Conservation (phyloP, 2,329 filamentous ascomycete species). For the Juglanconis oblonga region DNA sequence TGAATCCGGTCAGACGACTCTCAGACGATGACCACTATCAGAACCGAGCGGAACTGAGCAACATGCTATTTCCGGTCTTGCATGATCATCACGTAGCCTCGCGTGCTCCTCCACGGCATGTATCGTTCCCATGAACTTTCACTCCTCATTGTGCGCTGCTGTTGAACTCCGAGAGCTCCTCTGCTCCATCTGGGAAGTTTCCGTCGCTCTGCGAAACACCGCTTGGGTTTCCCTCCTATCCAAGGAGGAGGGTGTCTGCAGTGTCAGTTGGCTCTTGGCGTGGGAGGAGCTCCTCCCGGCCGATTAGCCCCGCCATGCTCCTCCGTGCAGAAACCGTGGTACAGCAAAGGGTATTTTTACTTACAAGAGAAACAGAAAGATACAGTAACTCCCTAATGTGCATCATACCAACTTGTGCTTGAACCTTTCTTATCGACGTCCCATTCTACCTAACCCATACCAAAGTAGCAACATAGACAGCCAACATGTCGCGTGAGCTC, state of each 20-base stretch:
- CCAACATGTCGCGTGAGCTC: slow-evolving; percentile 41
- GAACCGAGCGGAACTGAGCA: background rate
- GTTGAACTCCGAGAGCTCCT: background rate
- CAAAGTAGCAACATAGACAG: background rate
- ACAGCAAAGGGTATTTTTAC: background rate
- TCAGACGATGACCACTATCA: background rate
- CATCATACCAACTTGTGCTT: no score
- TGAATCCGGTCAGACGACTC: background rate
- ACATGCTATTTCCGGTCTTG: background rate
- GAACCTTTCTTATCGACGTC: no score
- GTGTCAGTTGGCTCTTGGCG: background rate
- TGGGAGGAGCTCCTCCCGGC: slow-evolving; percentile 4
- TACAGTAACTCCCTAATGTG: no score
- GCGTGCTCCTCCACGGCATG: background rate
- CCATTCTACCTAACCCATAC: no score
- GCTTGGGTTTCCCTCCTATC: no score
- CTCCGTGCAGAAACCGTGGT: background rate
- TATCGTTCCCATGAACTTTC: background rate
- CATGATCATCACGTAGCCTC: background rate
- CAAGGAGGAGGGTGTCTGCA: background rate
- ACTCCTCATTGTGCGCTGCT: background rate
- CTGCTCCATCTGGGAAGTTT: background rate
- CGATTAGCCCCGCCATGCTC: background rate
- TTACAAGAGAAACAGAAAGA: background rate
- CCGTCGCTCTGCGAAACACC: background rate